phyloP scores from a whole-genome alignment of 768 basidiomycete genomes.

The Russula sp. region DNA sequence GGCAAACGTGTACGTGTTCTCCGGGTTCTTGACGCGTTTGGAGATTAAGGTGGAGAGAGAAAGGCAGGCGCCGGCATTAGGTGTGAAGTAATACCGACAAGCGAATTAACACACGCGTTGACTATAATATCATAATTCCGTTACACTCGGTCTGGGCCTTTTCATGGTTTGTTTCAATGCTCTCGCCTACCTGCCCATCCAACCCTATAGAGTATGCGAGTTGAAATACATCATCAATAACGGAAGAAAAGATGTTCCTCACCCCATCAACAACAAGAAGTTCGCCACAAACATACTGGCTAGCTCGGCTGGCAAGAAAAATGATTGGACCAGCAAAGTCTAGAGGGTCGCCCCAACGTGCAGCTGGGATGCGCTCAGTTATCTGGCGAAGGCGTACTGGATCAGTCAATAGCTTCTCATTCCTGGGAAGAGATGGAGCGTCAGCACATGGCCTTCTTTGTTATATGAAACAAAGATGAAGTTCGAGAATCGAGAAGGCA shows the following conservation, averaged over 20 bases:
- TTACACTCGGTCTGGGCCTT: conserved; percentile 17
- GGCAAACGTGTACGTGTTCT: conserved; percentile 3
- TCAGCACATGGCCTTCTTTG: conserved; percentile 16
- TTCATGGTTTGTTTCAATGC: conserved; percentile 5
- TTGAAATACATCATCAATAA: conserved; percentile 14
- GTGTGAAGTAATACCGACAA: conserved; percentile 18
- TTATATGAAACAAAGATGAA: conserved; percentile 20
- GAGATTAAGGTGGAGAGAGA: conserved; percentile 15
- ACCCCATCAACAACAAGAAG: conserved; percentile 66
- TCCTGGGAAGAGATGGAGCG: conserved; percentile 45
- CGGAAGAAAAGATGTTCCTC: conserved; percentile 35
- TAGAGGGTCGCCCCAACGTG: conserved; percentile 60
- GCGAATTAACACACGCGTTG: conserved; percentile 19
- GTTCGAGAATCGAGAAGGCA: conserved; percentile 15
- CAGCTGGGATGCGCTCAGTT: conserved; percentile 66
- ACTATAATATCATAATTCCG: conserved; percentile 19
- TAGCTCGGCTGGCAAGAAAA: conserved; percentile 61
- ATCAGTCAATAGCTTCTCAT: conserved; percentile 60
- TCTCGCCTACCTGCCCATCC: conserved; percentile 34
- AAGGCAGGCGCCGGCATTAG: conserved; percentile 11
- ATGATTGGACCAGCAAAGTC: conserved; percentile 69
- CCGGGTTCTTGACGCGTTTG: conserved; percentile 13
- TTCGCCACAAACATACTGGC: conserved; percentile 69
- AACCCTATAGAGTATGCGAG: conserved; percentile 28
- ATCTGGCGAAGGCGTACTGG: conserved; percentile 61